Evolutionary conservation across 2,329 filamentous ascomycete genomes (phyloP).

Genomic region (Gremmenia infestans): DNA sequence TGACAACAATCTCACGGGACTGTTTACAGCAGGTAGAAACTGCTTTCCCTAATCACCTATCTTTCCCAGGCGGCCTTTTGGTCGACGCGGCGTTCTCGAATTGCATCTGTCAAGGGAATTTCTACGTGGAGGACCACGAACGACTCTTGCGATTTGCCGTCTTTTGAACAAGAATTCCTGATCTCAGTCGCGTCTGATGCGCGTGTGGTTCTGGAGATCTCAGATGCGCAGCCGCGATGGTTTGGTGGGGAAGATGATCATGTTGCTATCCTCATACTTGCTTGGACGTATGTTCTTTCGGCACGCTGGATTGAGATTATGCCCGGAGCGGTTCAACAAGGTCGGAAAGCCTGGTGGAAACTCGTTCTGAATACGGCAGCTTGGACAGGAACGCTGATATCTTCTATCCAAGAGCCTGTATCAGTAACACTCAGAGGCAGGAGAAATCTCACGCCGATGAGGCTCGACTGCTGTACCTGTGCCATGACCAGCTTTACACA

Average conservation of each 20-base stretch:
- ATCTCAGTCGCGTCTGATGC: conserved; percentile 13
- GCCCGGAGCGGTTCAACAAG: conserved; percentile 20
- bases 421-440: conserved; percentile 5
- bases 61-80: conserved; percentile 20
- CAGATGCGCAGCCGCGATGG: conserved; percentile 8
- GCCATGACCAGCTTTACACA: conserved; percentile 15
- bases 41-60: conserved; percentile 18
- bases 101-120: conserved; percentile 16
- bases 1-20: background rate
- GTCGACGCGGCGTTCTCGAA: conserved; percentile 22
- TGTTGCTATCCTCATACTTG: conserved; percentile 25
- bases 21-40: conserved; percentile 14
- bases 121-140: conserved; percentile 20
- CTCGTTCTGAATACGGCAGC: conserved; percentile 20
- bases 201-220: conserved; percentile 5
- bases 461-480: conserved; percentile 22
- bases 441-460: conserved; percentile 21
- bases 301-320: conserved; percentile 32
- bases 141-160: conserved; percentile 18
- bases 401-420: conserved; percentile 22
- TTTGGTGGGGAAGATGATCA: conserved; percentile 14
- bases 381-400: conserved; percentile 24
- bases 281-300: conserved; percentile 31
- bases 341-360: conserved; percentile 16
- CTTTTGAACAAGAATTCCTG: conserved; percentile 22